Base-by-base conservation (phyloP, 2,329 filamentous ascomycete genomes). In the Arthrobotrys megalospora region DNA sequence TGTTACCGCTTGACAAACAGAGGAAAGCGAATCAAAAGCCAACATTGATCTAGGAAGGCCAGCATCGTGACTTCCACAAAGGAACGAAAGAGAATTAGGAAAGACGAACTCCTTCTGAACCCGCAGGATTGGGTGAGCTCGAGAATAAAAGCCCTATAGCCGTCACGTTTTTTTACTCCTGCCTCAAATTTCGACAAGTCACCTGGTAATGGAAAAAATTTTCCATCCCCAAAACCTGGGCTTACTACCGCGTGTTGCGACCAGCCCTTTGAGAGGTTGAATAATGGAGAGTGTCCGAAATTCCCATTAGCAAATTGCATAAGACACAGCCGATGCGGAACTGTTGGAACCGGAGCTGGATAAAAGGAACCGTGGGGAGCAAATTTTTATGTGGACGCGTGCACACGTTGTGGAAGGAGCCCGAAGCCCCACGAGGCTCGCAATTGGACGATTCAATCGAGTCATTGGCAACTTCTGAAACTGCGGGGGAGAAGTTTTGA, bases 271-370 rank as follows among this genome's bases (percentile, higher is more conserved):
- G 58, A 32, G 60, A 53, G 63, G 36, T 34, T 12, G 21, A 50
- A 43, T 47, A 38, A 53, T 52, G 69, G 69, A 66, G 58, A 66
- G 24, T 73, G 60, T 28, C 69, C 69, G 69, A 73, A 58, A 53
- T 65, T 58, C 50, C 47, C 63, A 75, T 75, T 75, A 75, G 63
- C 70, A 75, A 75, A 75, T 75, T 38, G 69, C 69, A 73, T 73
- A 41, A 73, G 34, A 34, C 43, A 52, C 34, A 45, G 50, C 50
- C 50, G 65, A 60, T 43, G 41, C 21, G 65, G 50, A 68, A 58
- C 50, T 55, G 64, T 67, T 67, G 41, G 52, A 68, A 45, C 50
- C 65, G 65, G 55, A 60, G 36, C 52, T 60, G 55, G 55, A 60
- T 60, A 60, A 60, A 60, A 43, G 36, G 55, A 60, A 19, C 55